Evolutionary conservation across 2,329 filamentous ascomycete species (phyloP).

Genomic region (Tricladium varicosporioides): DNA sequence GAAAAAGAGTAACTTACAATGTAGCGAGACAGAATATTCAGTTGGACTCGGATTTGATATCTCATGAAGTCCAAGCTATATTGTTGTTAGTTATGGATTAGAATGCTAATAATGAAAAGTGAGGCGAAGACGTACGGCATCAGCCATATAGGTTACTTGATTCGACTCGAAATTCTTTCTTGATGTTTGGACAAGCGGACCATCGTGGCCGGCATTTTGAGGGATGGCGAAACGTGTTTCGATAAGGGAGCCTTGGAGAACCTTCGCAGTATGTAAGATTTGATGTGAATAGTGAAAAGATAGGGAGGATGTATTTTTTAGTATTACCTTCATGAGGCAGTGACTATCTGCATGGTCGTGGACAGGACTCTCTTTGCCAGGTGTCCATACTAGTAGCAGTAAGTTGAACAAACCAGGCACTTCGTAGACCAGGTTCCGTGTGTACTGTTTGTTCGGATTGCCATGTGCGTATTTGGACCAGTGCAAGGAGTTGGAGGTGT

Average conservation of each 20-base stretch:
- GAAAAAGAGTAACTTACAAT: constrained; percentile 42
- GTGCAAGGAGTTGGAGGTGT: constrained; percentile 36
- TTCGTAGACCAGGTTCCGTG: constrained; percentile 84
- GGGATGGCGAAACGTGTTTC: constrained; percentile 67
- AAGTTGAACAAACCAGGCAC: constrained; percentile 68
- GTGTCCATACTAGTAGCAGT: constrained; percentile 85
- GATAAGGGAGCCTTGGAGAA: constrained; percentile 72
- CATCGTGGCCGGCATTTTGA: constrained; percentile 42
- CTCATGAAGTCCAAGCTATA: constrained; percentile 72
- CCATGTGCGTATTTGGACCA: constrained; percentile 75
- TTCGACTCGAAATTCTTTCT: constrained; percentile 67
- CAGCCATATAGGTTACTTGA: constrained; percentile 87
- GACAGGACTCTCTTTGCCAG: constrained; percentile 78
- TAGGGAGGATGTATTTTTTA: neutral
- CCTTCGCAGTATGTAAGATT: constrained; percentile 1
- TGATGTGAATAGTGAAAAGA: neutral
- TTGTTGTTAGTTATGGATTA: neutral
- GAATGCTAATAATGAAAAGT: neutral
- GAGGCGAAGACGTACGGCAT: constrained; percentile 45
- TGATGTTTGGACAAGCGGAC: constrained; percentile 19
- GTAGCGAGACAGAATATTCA: constrained; percentile 80
- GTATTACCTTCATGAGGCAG: constrained; percentile 76
- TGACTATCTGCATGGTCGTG: constrained; percentile 89
- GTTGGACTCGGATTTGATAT: constrained; percentile 71
- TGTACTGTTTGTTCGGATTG: constrained; percentile 70